Conservation (phyloP, 345 rosid species). For the Firmiana major region DNA sequence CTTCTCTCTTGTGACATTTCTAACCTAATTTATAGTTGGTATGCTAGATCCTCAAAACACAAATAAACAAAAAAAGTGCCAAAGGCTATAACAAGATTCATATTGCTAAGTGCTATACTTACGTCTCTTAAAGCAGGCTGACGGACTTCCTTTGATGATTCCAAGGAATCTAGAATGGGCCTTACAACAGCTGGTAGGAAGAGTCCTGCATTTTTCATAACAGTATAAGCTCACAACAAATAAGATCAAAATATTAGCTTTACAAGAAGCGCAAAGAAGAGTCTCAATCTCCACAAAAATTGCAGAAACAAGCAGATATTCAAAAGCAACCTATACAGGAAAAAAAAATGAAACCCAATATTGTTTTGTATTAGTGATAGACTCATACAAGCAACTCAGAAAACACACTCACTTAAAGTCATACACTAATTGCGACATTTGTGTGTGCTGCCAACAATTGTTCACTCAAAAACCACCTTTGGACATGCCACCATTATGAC, state of each 20-base stretch:
- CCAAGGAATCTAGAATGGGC: slow-evolving; percentile 89
- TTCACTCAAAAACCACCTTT: neutral
- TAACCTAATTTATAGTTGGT: neutral
- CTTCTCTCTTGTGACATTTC: neutral
- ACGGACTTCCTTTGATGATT: slow-evolving; percentile 75
- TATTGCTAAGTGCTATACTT: slow-evolving; percentile 26
- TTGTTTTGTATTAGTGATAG: neutral
- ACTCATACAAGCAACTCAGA: neutral
- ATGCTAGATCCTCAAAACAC: neutral
- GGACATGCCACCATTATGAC: neutral
- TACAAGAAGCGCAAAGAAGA: neutral
- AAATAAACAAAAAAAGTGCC: neutral
- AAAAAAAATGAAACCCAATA: neutral
- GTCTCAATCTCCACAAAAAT: neutral
- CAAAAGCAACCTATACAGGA: neutral
- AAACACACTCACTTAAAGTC: neutral
- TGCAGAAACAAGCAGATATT: neutral
- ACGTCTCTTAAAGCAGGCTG: slow-evolving; percentile 77
- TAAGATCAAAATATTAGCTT: neutral
- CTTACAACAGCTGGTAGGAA: slow-evolving; percentile 94
- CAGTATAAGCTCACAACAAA: neutral
- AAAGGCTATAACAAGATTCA: neutral
- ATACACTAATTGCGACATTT: neutral
- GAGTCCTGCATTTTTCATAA: slow-evolving; percentile 49
- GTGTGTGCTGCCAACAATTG: neutral